phyloP scores from a whole-genome alignment of 495 filamentous ascomycete species.

The Penicillium simplicissimum region DNA sequence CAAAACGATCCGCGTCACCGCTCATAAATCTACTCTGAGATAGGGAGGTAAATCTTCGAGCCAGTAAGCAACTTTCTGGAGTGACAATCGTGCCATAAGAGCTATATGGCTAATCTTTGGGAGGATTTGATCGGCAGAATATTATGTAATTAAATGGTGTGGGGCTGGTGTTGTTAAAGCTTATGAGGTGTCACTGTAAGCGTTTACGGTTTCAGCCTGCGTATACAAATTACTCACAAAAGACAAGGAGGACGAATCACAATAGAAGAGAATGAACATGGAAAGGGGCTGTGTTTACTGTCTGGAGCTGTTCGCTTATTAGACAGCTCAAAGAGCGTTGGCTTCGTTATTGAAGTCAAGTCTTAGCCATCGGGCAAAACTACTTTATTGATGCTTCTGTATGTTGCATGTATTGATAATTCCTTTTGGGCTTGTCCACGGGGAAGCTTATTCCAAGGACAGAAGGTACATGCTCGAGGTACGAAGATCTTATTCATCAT shows the following conservation, averaged over 20 bases:
- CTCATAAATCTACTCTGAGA: no score
- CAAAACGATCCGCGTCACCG: no score
- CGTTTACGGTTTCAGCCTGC: not conserved
- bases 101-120: no score
- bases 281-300: not conserved
- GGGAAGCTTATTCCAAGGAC: not conserved
- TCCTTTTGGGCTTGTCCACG: not conserved
- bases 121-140: no score
- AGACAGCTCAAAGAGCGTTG: not conserved
- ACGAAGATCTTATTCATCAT: slow-evolving; percentile 3
- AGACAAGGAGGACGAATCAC: not conserved
- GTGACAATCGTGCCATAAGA: no score
- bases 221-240: not conserved
- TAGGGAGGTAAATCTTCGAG: no score
- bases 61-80: no score
- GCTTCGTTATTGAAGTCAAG: not conserved
- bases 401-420: not conserved
- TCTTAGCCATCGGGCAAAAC: not conserved
- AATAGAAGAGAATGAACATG: not conserved
- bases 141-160: no score
- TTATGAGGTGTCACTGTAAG: no score
- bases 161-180: no score
- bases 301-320: not conserved
- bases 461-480: not conserved
- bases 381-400: not conserved